Percentiles rank a stretch among this genome's conserved stretches.
Evolutionary conservation across 768 basidiomycete genomes (phyloP).

Genomic region (Termitomyces sp.): DNA sequence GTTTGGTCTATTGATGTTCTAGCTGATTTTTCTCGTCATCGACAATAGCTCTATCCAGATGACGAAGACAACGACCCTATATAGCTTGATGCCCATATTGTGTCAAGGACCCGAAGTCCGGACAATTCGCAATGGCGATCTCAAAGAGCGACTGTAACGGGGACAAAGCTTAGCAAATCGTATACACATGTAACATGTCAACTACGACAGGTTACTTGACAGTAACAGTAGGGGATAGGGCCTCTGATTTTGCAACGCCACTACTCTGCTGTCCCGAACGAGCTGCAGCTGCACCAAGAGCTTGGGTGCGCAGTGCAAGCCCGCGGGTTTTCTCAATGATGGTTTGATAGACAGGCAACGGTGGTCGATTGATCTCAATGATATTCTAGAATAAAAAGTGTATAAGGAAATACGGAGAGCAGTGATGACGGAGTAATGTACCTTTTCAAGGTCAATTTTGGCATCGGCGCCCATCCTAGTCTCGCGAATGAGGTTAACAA

Average conservation of each 20-base stretch:
- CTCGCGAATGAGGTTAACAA: conserved; percentile 97
- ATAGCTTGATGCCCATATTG: neutral
- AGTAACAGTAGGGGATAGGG: conserved; percentile 20
- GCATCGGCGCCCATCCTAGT: conserved; percentile 96
- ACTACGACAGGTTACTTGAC: conserved; percentile 21
- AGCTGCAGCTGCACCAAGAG: conserved; percentile 70
- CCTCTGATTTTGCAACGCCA: conserved; percentile 17
- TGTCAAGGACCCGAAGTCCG: neutral
- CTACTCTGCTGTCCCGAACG: conserved; percentile 28
- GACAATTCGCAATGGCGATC: neutral
- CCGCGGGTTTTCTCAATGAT: conserved; percentile 96
- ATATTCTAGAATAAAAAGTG: conserved; percentile 63
- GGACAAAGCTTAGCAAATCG: conserved; percentile 4
- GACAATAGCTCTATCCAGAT: conserved; percentile 19
- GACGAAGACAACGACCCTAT: conserved; percentile 8
- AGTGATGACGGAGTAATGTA: conserved; percentile 26
- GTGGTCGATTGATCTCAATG: conserved; percentile 90
- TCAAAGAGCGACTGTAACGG: neutral
- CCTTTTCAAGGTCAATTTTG: conserved; percentile 96
- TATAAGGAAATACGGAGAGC: neutral
- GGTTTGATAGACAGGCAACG: conserved; percentile 87
- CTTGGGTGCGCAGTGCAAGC: conserved; percentile 87
- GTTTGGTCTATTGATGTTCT: neutral
- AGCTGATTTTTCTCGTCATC: conserved; percentile 1
- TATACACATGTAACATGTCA: conserved; percentile 9